Evolutionary conservation across 768 basidiomycete genomes (phyloP).

Genomic region (Leccinum imitatum): DNA sequence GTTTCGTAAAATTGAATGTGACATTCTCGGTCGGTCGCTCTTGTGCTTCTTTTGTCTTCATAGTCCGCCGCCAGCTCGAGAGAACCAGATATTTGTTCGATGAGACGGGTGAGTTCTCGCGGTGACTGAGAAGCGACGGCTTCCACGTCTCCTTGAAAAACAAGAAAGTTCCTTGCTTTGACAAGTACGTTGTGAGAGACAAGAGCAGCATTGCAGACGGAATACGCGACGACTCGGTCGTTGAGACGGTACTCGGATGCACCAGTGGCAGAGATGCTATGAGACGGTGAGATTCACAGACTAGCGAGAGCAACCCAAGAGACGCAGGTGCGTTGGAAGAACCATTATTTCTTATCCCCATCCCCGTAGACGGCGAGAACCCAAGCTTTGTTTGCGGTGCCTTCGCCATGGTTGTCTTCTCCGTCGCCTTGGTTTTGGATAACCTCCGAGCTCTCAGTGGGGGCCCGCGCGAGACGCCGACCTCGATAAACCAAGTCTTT

Average conservation of each 20-base stretch:
- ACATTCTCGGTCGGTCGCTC: slow-evolving; percentile 92
- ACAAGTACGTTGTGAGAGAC: slow-evolving; percentile 92
- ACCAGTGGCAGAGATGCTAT: slow-evolving; percentile 83
- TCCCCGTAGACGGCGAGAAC: slow-evolving; percentile 91
- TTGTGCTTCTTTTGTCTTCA: slow-evolving; percentile 76
- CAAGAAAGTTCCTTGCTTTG: slow-evolving; percentile 98
- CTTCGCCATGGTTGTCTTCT: slow-evolving; percentile 61
- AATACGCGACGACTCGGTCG: slow-evolving; percentile 75
- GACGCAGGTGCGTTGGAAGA: slow-evolving; percentile 88
- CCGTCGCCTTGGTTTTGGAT: slow-evolving; percentile 44
- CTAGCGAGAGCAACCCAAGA: background rate
- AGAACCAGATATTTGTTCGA: slow-evolving; percentile 95
- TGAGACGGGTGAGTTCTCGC: slow-evolving; percentile 82
- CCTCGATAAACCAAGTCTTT: slow-evolving; percentile 97
- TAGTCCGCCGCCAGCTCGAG: slow-evolving; percentile 88
- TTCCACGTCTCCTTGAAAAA: slow-evolving; percentile 99
- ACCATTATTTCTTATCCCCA: slow-evolving; percentile 75
- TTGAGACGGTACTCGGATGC: slow-evolving; percentile 92
- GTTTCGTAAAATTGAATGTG: slow-evolving; percentile 92
- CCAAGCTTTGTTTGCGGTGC: slow-evolving; percentile 91
- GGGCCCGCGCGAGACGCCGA: slow-evolving; percentile 56
- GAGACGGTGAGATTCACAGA: background rate
- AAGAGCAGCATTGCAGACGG: slow-evolving; percentile 85
- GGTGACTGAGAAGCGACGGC: slow-evolving; percentile 95
- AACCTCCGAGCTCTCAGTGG: slow-evolving; percentile 43